Percentiles rank a stretch among this genome's conserved stretches.
Conservation (phyloP, 192 early-diverging fungal genomes). For the Thoreauomyces humboldtii region DNA sequence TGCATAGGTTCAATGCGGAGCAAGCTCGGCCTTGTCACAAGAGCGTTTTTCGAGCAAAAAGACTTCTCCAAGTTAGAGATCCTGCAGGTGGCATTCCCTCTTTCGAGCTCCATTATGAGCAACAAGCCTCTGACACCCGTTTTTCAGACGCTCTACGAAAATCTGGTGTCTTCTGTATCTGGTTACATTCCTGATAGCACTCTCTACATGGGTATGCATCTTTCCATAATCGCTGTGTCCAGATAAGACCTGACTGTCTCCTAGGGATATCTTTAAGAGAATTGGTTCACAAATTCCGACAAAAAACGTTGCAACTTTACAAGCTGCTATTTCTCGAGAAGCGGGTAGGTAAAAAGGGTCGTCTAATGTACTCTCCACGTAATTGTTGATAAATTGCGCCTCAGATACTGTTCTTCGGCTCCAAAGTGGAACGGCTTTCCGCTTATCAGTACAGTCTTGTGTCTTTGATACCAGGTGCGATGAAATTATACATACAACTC, state of each 20-base stretch:
- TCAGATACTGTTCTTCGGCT: slow-evolving; percentile 80
- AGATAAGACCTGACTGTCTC: background rate
- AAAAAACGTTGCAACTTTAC: slow-evolving; percentile 70
- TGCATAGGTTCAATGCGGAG: slow-evolving; percentile 59
- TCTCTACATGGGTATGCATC: slow-evolving; percentile 62
- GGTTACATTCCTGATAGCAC: slow-evolving; percentile 60
- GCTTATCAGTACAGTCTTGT: slow-evolving; percentile 78
- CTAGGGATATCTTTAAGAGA: slow-evolving; percentile 70
- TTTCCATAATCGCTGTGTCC: background rate
- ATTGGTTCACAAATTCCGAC: slow-evolving; percentile 68
- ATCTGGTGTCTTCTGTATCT: slow-evolving; percentile 48
- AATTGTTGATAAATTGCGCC: too few relatives aligned
- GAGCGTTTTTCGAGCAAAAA: slow-evolving; percentile 73
- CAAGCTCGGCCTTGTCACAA: slow-evolving; percentile 74
- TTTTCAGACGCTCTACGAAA: slow-evolving; percentile 63
- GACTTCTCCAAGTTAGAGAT: slow-evolving; percentile 81
- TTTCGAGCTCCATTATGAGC: slow-evolving; percentile 12
- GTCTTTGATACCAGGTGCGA: slow-evolving; percentile 65
- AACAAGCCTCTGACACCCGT: background rate
- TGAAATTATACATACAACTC: too few relatives aligned
- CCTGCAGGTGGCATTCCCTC: slow-evolving; percentile 57
- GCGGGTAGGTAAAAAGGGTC: too few relatives aligned
- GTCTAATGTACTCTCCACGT: too few relatives aligned
- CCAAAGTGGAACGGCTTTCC: slow-evolving; percentile 72
- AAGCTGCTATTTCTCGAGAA: slow-evolving; percentile 77